A percentile compares a stretch with the other conserved stretches of the same genome.
Evolutionary conservation across 2,329 filamentous ascomycete species (phyloP).

Genomic region (Mariannaea sp.): DNA sequence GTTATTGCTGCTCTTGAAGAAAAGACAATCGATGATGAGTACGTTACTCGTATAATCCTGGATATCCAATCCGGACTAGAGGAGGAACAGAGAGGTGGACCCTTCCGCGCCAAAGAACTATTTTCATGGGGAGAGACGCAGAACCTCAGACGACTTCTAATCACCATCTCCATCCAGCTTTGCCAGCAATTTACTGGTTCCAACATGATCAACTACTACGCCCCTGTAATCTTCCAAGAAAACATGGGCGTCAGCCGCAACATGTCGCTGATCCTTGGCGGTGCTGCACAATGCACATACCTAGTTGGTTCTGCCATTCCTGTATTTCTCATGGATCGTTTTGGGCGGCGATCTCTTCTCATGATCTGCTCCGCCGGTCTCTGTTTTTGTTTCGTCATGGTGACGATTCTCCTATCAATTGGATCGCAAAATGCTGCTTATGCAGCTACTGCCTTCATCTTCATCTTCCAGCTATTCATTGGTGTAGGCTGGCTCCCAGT

Average conservation of each 20-base stretch:
- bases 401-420: constrained; percentile 45
- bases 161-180: constrained; percentile 36
- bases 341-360: constrained; percentile 45
- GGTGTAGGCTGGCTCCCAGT: constrained; percentile 50
- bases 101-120: constrained; percentile 35
- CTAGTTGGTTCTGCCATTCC: constrained; percentile 48
- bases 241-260: constrained; percentile 48
- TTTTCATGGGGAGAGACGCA: constrained; percentile 16
- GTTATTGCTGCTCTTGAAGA: constrained; percentile 36
- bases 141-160: constrained; percentile 23
- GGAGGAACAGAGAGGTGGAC: constrained; percentile 39
- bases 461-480: constrained; percentile 50
- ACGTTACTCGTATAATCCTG: constrained; percentile 42
- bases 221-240: constrained; percentile 45
- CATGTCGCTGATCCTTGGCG: constrained; percentile 58
- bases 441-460: constrained; percentile 49
- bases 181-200: constrained; percentile 37
- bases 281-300: constrained; percentile 47
- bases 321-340: constrained; percentile 38
- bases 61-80: constrained; percentile 47
- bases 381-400: constrained; percentile 50
- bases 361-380: constrained; percentile 48
- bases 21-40: constrained; percentile 31
- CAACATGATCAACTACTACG: constrained; percentile 40
- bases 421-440: constrained; percentile 42